A percentile compares a stretch with the other conserved stretches of the same genome.
These are phyloP conservation scores for Xylariaceae sp. DNA, from an alignment of 2,329 filamentous ascomycete genomes.

Conservation along the genomic window DNA sequence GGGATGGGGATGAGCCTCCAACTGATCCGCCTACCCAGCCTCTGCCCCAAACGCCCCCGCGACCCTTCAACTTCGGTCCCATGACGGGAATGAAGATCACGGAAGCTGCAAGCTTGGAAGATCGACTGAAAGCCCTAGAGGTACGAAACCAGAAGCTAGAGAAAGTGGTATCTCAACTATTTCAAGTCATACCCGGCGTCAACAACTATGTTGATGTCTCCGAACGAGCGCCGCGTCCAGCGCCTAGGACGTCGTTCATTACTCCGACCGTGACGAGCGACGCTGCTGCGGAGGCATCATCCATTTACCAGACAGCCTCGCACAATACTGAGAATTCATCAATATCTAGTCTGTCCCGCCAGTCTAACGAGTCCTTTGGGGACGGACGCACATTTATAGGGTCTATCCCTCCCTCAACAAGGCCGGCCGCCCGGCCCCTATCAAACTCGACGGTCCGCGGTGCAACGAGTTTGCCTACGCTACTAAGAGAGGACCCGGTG, in stretches of 20 bases:
- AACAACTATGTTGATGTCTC: slow-evolving; percentile 37
- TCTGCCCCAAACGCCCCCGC: slow-evolving; percentile 44
- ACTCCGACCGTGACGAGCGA: slow-evolving; percentile 32
- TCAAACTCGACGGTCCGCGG: slow-evolving; percentile 54
- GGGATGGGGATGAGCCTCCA: slow-evolving; percentile 37
- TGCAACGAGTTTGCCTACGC: slow-evolving; percentile 47
- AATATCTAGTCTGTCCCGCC: slow-evolving; percentile 41
- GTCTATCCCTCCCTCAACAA: slow-evolving; percentile 38
- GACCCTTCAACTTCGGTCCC: slow-evolving; percentile 59
- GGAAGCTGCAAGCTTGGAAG: slow-evolving; percentile 56
- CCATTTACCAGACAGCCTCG: slow-evolving; percentile 35
- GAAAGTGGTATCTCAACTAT: slow-evolving; percentile 53
- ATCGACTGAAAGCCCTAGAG: slow-evolving; percentile 56
- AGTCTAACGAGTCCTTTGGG: slow-evolving; percentile 50
- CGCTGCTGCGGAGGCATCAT: slow-evolving; percentile 35
- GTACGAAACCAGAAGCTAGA: slow-evolving; percentile 56
- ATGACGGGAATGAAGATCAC: slow-evolving; percentile 60
- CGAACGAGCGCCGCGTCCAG: slow-evolving; percentile 31
- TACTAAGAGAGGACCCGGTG: slow-evolving; percentile 39
- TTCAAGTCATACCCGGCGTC: slow-evolving; percentile 48
- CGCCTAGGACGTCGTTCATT: slow-evolving; percentile 28
- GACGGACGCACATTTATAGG: slow-evolving; percentile 50
- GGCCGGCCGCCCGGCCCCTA: slow-evolving; percentile 40
- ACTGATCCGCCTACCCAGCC: slow-evolving; percentile 38
- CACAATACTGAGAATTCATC: slow-evolving; percentile 33